Evolutionary conservation across 2,329 filamentous ascomycete genomes (phyloP).

Genomic region (Aureobasidium lini): DNA sequence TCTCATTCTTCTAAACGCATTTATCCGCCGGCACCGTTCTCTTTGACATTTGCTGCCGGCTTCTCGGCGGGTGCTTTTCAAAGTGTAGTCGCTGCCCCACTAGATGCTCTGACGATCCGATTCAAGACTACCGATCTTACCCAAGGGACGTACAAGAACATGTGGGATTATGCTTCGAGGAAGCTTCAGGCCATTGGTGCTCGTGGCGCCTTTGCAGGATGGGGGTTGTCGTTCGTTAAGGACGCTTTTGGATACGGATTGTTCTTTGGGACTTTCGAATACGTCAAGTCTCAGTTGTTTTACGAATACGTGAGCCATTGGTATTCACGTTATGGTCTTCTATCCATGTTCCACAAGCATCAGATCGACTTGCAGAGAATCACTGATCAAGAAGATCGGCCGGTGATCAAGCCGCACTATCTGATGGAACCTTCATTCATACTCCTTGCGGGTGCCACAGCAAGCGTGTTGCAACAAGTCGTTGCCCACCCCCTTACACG

Average conservation of each 20-base stretch:
- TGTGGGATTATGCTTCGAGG: conserved; percentile 64
- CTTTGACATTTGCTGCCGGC: conserved; percentile 61
- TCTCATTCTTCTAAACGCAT: conserved; percentile 53
- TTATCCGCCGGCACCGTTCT: conserved; percentile 60
- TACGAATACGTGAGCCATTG: conserved; percentile 65
- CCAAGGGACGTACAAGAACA: conserved; percentile 55
- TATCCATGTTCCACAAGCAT: conserved; percentile 27
- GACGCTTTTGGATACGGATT: conserved; percentile 62
- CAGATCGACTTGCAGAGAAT: conserved; percentile 23
- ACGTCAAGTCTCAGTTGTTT: conserved; percentile 65
- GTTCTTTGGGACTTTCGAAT: conserved; percentile 72
- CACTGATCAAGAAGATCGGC: conserved; percentile 23
- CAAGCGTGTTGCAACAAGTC: conserved; percentile 60
- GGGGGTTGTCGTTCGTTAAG: conserved; percentile 60
- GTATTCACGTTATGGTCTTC: conserved; percentile 45
- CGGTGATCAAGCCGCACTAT: conserved; percentile 65
- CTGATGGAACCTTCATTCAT: conserved; percentile 67
- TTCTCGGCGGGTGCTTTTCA: conserved; percentile 62
- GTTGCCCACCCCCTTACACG: conserved; percentile 65
- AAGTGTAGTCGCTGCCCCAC: conserved; percentile 63
- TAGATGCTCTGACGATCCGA: conserved; percentile 67
- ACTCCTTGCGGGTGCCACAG: conserved; percentile 59
- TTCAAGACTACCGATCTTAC: conserved; percentile 58
- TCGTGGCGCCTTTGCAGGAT: conserved; percentile 67
- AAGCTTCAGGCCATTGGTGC: conserved; percentile 65